These are phyloP conservation scores for Aspergillus niger DNA, from an alignment of 2,329 filamentous ascomycete genomes.

Conservation along the genomic window DNA sequence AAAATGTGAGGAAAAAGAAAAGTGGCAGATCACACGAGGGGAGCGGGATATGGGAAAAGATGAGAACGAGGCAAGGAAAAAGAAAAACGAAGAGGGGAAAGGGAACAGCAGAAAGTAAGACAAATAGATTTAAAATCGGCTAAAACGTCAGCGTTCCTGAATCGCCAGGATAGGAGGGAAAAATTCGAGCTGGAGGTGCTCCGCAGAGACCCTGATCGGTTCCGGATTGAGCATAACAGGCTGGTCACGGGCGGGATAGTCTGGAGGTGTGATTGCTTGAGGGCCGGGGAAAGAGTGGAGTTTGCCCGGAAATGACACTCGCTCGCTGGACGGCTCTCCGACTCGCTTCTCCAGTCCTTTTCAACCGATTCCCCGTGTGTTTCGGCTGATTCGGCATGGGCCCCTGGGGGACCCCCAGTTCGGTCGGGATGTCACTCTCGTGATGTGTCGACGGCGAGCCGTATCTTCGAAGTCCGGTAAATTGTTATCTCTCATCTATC, in stretches of 20 bases:
- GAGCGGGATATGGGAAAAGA: slow-evolving; percentile 1
- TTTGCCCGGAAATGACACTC: neutral
- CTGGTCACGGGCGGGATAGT: neutral
- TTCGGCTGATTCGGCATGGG: neutral
- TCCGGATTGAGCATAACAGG: neutral
- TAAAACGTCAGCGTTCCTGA: slow-evolving; percentile 8
- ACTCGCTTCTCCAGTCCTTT: neutral
- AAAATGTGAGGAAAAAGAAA: slow-evolving; percentile 9
- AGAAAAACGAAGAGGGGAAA: slow-evolving; percentile 5
- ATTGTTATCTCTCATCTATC: neutral
- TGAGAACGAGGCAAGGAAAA: neutral
- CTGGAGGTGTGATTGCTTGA: neutral
- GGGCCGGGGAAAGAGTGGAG: slow-evolving; percentile 3
- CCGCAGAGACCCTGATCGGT: slow-evolving; percentile 4
- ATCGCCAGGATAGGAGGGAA: slow-evolving; percentile 3
- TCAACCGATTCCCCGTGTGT: slow-evolving; percentile 2
- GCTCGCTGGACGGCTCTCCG: neutral
- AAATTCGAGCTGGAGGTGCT: neutral
- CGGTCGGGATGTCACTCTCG: neutral
- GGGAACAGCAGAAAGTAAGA: neutral
- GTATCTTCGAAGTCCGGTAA: too few relatives aligned
- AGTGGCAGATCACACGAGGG: neutral
- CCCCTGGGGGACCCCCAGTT: neutral
- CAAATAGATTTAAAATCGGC: neutral
- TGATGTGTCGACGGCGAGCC: neutral